Base-by-base conservation (phyloP, 306 rosid genomes). In the Acacia melanoxylon region DNA sequence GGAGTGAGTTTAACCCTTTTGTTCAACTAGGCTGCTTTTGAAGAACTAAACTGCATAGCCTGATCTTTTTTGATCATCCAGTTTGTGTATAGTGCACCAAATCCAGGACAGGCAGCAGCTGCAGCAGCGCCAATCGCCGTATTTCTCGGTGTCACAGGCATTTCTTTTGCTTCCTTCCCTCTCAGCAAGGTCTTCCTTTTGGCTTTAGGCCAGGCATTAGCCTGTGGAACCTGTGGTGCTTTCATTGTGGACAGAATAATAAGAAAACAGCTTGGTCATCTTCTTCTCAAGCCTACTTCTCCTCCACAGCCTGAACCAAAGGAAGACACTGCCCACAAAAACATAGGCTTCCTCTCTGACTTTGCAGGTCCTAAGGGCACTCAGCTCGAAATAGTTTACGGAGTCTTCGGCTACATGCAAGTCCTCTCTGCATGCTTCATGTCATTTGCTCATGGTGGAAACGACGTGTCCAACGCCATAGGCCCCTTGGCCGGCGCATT, bases 401-500 rank as follows among this genome's bases (percentile, higher is more conserved):
- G 97, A 25, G 98, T 95, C 10, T 95, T 95, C 22, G 98, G 99
- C 24, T 93, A 95, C 86, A 93, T 93, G 98, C 99, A 95, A 75
- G 85, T 95, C 40, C 96, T 95, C 83, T 95, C 98, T 49, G 98
- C 99, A 68, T 95, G 98, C 84, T 95, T 95, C 96, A 93, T 95
- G 99, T 93, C 99, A 45, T 93, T 95, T 78, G 98, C 99, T 19
- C 99, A 95, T 37, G 97, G 99, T 5, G 99, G 99, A 24, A 95
- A 95, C 45, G 99, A 95, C 58, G 99, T 93, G 42, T 93, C 98
- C 84, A 95, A 95, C n/a, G 96, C 99, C 63, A 95, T 95, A 25
- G 99, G 99, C 27, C 98, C 99, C 1, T 78, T 95, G 86, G 98
- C 99, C 0, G 97, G 86, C 71, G 99, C 99, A 15, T 86, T 95